These are phyloP conservation scores for Hygrocybe coccinea DNA, from an alignment of 768 basidiomycete genomes.

Conservation along the genomic window DNA sequence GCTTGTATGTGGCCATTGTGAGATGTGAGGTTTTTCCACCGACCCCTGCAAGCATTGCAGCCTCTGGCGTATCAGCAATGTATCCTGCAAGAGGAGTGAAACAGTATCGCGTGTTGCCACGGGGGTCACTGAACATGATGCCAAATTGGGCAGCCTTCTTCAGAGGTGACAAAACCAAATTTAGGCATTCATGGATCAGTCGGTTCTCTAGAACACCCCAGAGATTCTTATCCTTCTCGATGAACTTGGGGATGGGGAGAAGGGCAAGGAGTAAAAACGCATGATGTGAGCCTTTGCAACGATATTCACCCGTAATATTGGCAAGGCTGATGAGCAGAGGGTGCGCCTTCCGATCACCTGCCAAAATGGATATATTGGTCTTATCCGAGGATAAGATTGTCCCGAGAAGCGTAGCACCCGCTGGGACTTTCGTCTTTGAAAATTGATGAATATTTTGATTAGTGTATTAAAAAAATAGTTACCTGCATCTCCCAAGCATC, in stretches of 20 bases:
- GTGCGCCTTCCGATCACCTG: no score
- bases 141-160: conserved; percentile 28
- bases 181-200: conserved; percentile 27
- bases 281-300: no score
- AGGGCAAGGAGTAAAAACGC: conserved; percentile 25
- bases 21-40: conserved; percentile 28
- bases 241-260: conserved; percentile 30
- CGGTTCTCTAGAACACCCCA: conserved; percentile 23
- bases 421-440: conserved; percentile 16
- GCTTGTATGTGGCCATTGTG: conserved; percentile 25
- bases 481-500: conserved; percentile 26
- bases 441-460: background rate
- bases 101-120: conserved; percentile 20
- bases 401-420: conserved; percentile 27
- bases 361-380: no score
- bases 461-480: background rate
- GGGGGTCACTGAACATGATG: conserved; percentile 26
- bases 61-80: conserved; percentile 34
- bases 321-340: no score
- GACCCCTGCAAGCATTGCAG: conserved; percentile 26
- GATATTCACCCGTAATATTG: no score
- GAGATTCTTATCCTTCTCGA: conserved; percentile 18
- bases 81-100: conserved; percentile 28
- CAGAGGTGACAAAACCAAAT: conserved; percentile 27
- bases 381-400: conserved; percentile 28